These are phyloP conservation scores for Elsinoe necatrix DNA, from an alignment of 2,329 filamentous ascomycete species.

Conservation along the genomic window DNA sequence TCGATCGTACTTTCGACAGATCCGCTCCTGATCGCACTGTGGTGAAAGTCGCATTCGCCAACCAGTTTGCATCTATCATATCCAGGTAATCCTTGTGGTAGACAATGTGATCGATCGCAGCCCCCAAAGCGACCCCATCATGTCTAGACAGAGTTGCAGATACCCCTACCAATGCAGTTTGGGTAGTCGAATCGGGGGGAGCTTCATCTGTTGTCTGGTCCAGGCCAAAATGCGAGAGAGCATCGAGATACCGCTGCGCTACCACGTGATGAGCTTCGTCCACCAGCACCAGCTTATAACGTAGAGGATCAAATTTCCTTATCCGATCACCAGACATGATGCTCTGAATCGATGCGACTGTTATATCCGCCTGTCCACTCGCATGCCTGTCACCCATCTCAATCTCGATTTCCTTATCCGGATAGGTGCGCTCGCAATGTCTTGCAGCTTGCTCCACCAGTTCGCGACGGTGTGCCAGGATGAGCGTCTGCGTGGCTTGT, in stretches of 20 bases:
- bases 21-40: slow-evolving; percentile 80
- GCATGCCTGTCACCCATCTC: slow-evolving; percentile 80
- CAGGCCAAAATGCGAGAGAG: slow-evolving; percentile 71
- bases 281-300: slow-evolving; percentile 84
- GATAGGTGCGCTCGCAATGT: slow-evolving; percentile 76
- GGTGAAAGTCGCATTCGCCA: slow-evolving; percentile 86
- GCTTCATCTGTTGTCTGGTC: slow-evolving; percentile 39
- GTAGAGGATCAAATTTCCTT: slow-evolving; percentile 67
- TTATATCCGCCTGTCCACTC: slow-evolving; percentile 79
- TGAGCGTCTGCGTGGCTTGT: slow-evolving; percentile 67
- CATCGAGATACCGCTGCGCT: slow-evolving; percentile 65
- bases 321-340: slow-evolving; percentile 69
- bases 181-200: slow-evolving; percentile 34
- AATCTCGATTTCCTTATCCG: slow-evolving; percentile 70
- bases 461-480: slow-evolving; percentile 85
- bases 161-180: slow-evolving; percentile 66
- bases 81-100: slow-evolving; percentile 81
- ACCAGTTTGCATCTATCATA: slow-evolving; percentile 84
- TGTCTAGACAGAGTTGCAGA: slow-evolving; percentile 75
- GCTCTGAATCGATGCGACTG: slow-evolving; percentile 81
- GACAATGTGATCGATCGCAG: slow-evolving; percentile 88
- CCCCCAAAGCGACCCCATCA: slow-evolving; percentile 72
- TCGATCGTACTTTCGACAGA: slow-evolving; percentile 44
- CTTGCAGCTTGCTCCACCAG: slow-evolving; percentile 86
- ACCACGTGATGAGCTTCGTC: slow-evolving; percentile 98